phyloP scores from a whole-genome alignment of 1,139 yeast genomes.

The Insectozyma bohioensis region DNA sequence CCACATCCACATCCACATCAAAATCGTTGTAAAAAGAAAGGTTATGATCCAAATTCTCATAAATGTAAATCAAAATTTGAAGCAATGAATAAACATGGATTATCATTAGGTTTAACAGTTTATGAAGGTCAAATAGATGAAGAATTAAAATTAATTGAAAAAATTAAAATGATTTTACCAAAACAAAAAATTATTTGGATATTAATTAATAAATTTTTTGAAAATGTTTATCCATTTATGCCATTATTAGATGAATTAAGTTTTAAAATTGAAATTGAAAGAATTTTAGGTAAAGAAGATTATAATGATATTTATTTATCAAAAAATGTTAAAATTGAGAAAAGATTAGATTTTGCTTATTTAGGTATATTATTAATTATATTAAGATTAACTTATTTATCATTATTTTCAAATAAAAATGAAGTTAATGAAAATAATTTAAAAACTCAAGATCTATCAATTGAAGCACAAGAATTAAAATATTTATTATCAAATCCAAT shows the following conservation, averaged over 20 bases:
- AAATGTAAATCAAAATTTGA: conserved; percentile 10
- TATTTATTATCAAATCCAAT: conserved; percentile 50
- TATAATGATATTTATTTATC: conserved; percentile 19
- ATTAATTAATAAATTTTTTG: conserved; percentile 30
- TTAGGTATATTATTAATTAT: conserved; percentile 31
- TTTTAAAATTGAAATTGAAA: conserved; percentile 21
- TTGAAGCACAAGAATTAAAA: conserved; percentile 29
- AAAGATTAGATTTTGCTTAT: conserved; percentile 33
- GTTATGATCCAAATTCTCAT: no score
- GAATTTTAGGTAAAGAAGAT: conserved; percentile 28
- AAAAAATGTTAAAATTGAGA: conserved; percentile 22
- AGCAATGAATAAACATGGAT: conserved; percentile 19
- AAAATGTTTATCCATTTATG: conserved; percentile 32
- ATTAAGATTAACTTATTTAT: conserved; percentile 30
- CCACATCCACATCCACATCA: no score
- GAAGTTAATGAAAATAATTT: conserved; percentile 26
- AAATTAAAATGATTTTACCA: conserved; percentile 32
- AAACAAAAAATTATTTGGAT: conserved; percentile 32
- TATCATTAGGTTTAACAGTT: conserved; percentile 23
- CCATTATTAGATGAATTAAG: conserved; percentile 35
- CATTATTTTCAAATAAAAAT: conserved; percentile 33
- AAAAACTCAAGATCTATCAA: conserved; percentile 20
- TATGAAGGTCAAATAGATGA: conserved; percentile 30
- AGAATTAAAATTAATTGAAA: conserved; percentile 32
- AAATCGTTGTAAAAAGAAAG: no score